Conservation (phyloP, 345 rosid species). For the Rubroshorea leprosula region DNA sequence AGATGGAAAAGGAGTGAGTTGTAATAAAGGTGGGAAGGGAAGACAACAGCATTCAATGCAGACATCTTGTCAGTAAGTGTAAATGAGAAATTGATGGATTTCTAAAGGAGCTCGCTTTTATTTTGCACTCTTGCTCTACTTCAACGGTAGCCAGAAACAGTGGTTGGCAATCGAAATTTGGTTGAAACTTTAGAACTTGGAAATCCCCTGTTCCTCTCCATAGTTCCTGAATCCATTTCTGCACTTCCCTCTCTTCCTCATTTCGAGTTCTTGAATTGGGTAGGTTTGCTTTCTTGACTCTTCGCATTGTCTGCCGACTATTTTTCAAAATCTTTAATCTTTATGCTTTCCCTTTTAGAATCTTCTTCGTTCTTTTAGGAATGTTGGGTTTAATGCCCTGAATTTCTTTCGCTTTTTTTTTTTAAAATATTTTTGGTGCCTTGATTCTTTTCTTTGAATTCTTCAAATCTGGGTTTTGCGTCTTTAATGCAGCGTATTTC, state of each 20-base stretch:
- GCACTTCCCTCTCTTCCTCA: neutral
- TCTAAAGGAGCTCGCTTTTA: conserved; percentile 5
- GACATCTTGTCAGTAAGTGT: conserved; percentile 23
- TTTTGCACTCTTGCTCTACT: conserved; percentile 2
- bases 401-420: neutral
- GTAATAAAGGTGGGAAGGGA: conserved; percentile 22
- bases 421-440: neutral
- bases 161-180: no score
- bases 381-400: no score
- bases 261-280: neutral
- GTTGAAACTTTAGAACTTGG: neutral
- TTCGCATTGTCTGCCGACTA: neutral
- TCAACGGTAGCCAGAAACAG: no score
- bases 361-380: neutral
- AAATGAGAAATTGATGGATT: conserved; percentile 24
- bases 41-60: conserved; percentile 40
- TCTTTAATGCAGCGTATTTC: conserved; percentile 22
- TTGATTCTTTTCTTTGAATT: conserved; percentile 13
- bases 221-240: neutral
- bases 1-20: conserved; percentile 9
- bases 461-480: conserved; percentile 35
- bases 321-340: no score
- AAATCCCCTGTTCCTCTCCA: conserved; percentile 6
- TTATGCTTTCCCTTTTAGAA: no score
- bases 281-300: neutral